A percentile compares a stretch with the other conserved stretches of the same genome.
phyloP scores from a whole-genome alignment of 2,329 filamentous ascomycete species.

The Fusarium falciforme region DNA sequence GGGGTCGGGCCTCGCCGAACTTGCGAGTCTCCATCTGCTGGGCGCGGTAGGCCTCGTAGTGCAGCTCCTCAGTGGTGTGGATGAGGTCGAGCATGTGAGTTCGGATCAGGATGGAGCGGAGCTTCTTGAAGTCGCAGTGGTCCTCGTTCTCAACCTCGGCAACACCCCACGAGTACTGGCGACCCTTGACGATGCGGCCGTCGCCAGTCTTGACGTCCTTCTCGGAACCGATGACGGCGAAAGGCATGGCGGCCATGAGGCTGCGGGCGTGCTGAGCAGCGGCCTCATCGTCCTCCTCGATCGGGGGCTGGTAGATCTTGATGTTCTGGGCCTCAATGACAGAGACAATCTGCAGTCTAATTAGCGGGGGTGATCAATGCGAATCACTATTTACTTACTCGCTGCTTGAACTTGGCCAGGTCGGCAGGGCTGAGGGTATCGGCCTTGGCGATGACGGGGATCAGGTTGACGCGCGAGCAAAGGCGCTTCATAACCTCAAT shows the following conservation, averaged over 20 bases:
- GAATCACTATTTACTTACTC: constrained; percentile 68
- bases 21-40: constrained; percentile 99
- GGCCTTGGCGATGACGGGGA: constrained; percentile 98
- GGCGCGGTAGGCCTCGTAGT: constrained; percentile 99
- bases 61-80: constrained; percentile 98
- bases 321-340: constrained; percentile 99
- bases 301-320: constrained; percentile 98
- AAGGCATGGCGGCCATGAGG: constrained; percentile 97
- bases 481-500: constrained; percentile 99
- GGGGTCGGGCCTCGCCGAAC: constrained; percentile 95
- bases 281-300: constrained; percentile 98
- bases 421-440: constrained; percentile 96
- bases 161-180: constrained; percentile 99
- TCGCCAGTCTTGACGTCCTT: constrained; percentile 98
- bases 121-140: constrained; percentile 99
- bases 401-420: constrained; percentile 92
- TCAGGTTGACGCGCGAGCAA: constrained; percentile 97
- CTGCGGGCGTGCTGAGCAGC: constrained; percentile 94
- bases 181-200: constrained; percentile 96
- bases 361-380: constrained; percentile 3
- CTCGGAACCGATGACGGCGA: constrained; percentile 98
- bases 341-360: constrained; percentile 78
- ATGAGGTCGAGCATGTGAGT: constrained; percentile 99
- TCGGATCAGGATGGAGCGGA: constrained; percentile 97
- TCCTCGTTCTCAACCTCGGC: constrained; percentile 99